These are phyloP conservation scores for Erythrophleum ivorense DNA, from an alignment of 331 rosid species.

Conservation along the genomic window DNA sequence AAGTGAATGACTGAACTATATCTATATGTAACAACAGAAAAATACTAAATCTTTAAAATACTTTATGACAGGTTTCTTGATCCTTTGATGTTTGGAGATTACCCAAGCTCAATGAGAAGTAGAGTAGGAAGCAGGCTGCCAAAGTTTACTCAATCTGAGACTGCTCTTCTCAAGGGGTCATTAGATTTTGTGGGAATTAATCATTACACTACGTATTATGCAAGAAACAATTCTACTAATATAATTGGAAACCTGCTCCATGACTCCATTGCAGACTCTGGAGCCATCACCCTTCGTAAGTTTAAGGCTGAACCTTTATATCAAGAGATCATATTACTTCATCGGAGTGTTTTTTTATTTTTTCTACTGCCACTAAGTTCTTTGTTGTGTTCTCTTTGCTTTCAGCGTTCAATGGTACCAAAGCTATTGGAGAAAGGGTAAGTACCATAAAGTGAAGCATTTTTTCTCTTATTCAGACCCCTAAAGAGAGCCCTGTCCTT, in stretches of 20 bases:
- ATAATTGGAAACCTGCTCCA: constrained; percentile 45
- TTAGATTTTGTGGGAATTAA: constrained; percentile 93
- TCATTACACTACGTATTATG: constrained; percentile 89
- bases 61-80: constrained; percentile 74
- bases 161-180: constrained; percentile 74
- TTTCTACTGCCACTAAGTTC: constrained; percentile 20
- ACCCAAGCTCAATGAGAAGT: constrained; percentile 85
- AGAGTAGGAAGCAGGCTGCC: constrained; percentile 80
- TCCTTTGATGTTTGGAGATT: constrained; percentile 84
- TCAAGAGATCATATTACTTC: constrained; percentile 11
- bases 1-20: constrained; percentile 1
- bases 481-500: not conserved
- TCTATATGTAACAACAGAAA: not conserved
- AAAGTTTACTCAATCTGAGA: constrained; percentile 57
- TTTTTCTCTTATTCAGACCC: not conserved
- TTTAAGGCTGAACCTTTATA: constrained; percentile 29
- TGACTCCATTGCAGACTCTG: constrained; percentile 71
- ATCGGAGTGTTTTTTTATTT: not conserved
- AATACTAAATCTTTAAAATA: constrained; percentile 3
- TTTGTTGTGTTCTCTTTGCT: constrained; percentile 20
- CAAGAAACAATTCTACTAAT: constrained; percentile 46
- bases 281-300: constrained; percentile 79
- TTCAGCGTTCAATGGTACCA: constrained; percentile 77
- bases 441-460: constrained; percentile 22
- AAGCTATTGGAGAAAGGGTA: constrained; percentile 75